Evolutionary conservation across 495 filamentous ascomycete genomes (phyloP), one percentile per base, ranked within the genome.

Genomic region (Aspergillus coremiiformis): DNA sequence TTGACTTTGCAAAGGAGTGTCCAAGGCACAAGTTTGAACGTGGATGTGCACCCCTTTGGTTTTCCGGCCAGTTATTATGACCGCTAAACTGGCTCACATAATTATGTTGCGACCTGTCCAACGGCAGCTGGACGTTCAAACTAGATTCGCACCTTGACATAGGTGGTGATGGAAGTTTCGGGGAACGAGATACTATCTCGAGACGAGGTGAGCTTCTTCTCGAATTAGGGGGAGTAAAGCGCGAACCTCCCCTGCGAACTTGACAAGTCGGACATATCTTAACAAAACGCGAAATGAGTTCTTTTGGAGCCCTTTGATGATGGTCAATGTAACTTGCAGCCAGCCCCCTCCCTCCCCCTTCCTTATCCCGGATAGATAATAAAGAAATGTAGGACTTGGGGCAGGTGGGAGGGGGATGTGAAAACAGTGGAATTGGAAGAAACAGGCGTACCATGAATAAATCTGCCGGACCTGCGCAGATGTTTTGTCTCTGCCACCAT

Each of bases 401-500:
- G 3, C 15, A 20, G 44, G 23, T 11, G 27, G 7, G 12, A 30
- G 24, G 8, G 30, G n/a, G 12, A 24, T 26, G 20, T 21, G n/a
- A 11, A 15, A 15, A 35, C 11, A 22, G 15, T 24, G 21, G 21
- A 5, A 22, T 17, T 17, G 14, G 6, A 39, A 33, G 27, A 32
- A 35, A 27, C 30, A 53, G n/a, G 15, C 70, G 14, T 71, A 81
- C 78, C 78, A 82, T 57, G 78, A 81, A 58, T 78, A 82, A 46
- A 76, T 70, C 29, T 75, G 72, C 45, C 78, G 73, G 29, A 82
- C 78, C 49, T 79, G 74, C 14, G 75, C 74, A 15, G 78, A 82
- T 24, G 78, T 82, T 59, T 81, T 81, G 59, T 82, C 78, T 47
- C 78, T 71, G n/a, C 78, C 78, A 53, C 78, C 78, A 57, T 82